Percentiles rank a stretch among this genome's conserved stretches.
phyloP scores from a whole-genome alignment of 495 filamentous ascomycete species.

The Hypoxylon subgilvum region DNA sequence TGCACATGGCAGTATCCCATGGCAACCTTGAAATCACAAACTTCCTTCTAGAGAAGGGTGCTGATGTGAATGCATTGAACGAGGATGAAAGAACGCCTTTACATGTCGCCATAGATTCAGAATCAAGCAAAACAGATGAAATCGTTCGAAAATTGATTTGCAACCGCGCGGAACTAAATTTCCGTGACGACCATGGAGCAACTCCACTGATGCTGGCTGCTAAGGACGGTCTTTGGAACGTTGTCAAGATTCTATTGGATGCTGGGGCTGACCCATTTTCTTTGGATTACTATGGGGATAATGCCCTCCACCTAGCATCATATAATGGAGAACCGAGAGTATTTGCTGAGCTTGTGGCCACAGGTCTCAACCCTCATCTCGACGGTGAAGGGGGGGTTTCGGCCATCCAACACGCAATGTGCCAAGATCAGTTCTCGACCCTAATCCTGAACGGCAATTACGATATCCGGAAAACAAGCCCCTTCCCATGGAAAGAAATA shows the following conservation, averaged over 20 bases:
- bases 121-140: not conserved
- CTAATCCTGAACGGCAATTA: constrained; percentile 7
- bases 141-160: not conserved
- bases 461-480: not conserved
- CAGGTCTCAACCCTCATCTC: not conserved
- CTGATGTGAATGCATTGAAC: not conserved
- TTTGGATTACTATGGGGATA: not conserved
- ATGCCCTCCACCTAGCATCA: not conserved
- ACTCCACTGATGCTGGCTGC: constrained; percentile 2
- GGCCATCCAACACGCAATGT: not conserved
- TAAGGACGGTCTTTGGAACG: not conserved
- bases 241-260: not conserved
- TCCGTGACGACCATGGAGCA: not conserved
- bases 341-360: not conserved
- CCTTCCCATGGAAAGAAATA: constrained; percentile 9
- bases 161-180: not conserved
- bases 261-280: not conserved
- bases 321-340: not conserved
- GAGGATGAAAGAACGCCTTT: not conserved
- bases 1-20: not conserved
- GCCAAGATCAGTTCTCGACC: not conserved
- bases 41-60: not conserved
- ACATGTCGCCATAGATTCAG: not conserved
- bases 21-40: not conserved
- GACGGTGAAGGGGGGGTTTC: not conserved